Evolutionary conservation across 768 basidiomycete species (phyloP).

Genomic region (Russula foetens): DNA sequence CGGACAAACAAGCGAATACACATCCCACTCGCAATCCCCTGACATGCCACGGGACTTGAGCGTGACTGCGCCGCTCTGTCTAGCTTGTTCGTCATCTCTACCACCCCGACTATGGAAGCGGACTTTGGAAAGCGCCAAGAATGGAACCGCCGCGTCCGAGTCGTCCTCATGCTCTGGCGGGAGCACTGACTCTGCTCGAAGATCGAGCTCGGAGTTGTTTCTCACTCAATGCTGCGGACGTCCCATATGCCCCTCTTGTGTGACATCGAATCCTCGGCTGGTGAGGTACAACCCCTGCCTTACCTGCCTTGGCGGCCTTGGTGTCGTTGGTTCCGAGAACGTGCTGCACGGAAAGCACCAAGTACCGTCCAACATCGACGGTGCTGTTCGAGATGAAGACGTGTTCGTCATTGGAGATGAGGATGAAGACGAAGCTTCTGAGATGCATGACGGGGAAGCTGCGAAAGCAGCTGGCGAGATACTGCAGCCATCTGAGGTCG

Average conservation of each 20-base stretch:
- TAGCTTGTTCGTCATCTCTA: conserved; percentile 54
- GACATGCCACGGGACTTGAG: background rate
- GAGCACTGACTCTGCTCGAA: background rate
- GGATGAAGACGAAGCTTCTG: conserved; percentile 30
- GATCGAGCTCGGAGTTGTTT: conserved; percentile 28
- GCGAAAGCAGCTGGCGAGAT: background rate
- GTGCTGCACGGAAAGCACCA: conserved; percentile 4
- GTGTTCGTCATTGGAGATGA: conserved; percentile 61
- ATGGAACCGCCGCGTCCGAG: background rate
- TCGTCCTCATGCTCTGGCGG: background rate
- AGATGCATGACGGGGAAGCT: background rate
- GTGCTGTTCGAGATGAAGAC: conserved; percentile 51
- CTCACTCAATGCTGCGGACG: conserved; percentile 56
- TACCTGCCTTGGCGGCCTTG: conserved; percentile 53
- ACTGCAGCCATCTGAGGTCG: background rate
- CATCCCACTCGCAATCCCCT: too few species aligned
- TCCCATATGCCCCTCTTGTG: conserved; percentile 56
- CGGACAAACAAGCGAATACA: too few species aligned
- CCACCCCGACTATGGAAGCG: conserved; percentile 29
- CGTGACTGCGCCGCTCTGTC: conserved; percentile 34
- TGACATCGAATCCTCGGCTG: conserved; percentile 52
- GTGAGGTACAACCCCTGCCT: conserved; percentile 66
- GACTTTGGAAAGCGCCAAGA: background rate
- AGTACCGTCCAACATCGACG: conserved; percentile 35
- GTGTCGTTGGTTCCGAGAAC: conserved; percentile 27